Evolutionary conservation across 2,329 filamentous ascomycete genomes (phyloP), one percentile per base, ranked within the genome.

Genomic region (Byssochlamys sp.): DNA sequence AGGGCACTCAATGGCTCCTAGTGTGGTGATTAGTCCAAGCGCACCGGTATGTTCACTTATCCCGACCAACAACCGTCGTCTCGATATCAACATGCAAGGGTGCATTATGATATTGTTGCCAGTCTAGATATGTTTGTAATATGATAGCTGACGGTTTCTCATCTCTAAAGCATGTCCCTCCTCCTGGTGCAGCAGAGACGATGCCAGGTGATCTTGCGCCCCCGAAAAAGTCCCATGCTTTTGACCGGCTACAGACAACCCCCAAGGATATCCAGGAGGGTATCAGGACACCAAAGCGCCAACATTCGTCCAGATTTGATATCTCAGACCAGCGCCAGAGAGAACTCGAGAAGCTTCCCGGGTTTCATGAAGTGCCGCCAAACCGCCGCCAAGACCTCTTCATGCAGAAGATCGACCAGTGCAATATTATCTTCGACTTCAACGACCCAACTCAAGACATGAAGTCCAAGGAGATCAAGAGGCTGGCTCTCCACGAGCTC

Each of bases 391-490:
- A 96, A 76, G 92, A 97, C 66, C 83, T 99, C 19, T 99, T 99
- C 77, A 96, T 99, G 91, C 91, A 97, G 72, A 99, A 99, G 81
- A 94, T 99, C 66, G 94, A 97, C 69, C 94, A 99, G 74, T 99
- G 94, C 80, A 99, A 99, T 72, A 95, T 99, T 78, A 99, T 99
- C 68, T 99, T 99, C 71, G 94, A 99, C 77, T 99, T 99, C 78
- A 99, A 97, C 72, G 94, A 99, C 75, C 90, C 92, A 53, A 95
- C 90, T 63, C 91, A 88, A 65, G 94, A 99, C 72, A 97, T 99
- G 91, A 99, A 99, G 75, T 96, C 92, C 53, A 99, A 99, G 79
- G 94, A 99, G 77, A 97, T 99, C 81, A 99, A 99, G 80, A 85
- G 94, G 69, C 79, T 99, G 65, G 94, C 94, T 49, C 81, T 99